Base-by-base conservation (phyloP, 352 stramenopile species). In the Aphanomyces cochlioides region DNA sequence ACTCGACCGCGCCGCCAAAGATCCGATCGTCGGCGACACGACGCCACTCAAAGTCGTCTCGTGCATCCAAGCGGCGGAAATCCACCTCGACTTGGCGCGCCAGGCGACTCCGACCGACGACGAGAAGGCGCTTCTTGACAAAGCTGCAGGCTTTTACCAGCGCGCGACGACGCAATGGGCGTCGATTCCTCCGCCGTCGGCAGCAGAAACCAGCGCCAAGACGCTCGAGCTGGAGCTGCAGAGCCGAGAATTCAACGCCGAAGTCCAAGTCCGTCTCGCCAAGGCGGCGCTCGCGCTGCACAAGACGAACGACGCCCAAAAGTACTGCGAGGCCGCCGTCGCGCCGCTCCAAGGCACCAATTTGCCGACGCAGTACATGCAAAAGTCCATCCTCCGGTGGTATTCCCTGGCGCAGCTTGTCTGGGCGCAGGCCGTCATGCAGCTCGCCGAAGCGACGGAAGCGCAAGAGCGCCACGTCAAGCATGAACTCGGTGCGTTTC, bases 201-300 rank as follows among this genome's bases (percentile, higher is more conserved):
- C 76, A 7, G 34, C 47, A 0, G 79, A 88, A 5, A 64, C 80
- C 5, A 37, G 74, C 1, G 56, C 66, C 12, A 68, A 88, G 1
- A 65, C 72, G 2, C 38, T 92, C 4, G 79, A 92, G 73, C 73
- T 85, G 50, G 79, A 81, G 12, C 80, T 89, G 56, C 76, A 90
- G 12, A 72, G 84, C 8, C 74, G 83, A 15, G 81, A 93, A 56
- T 53, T 93, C 15, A 83, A 86, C 56, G 74, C 79, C 1, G 87
- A 96, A 47, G 64, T 92, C 2, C 95, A 83, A 84, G 75, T 88
- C 13, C 84, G 87, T 12, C 39, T 95, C 12, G 86, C 72, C 4
- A 90, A 79, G 38, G 78, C 81, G 0, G 81, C 79, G 0, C 83
- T 94, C 17, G 77, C 79, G 8, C 56, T 91, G 6, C 76, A 81